Evolutionary conservation across 345 rosid species (phyloP).

Genomic region (Conringia planisiliqua): DNA sequence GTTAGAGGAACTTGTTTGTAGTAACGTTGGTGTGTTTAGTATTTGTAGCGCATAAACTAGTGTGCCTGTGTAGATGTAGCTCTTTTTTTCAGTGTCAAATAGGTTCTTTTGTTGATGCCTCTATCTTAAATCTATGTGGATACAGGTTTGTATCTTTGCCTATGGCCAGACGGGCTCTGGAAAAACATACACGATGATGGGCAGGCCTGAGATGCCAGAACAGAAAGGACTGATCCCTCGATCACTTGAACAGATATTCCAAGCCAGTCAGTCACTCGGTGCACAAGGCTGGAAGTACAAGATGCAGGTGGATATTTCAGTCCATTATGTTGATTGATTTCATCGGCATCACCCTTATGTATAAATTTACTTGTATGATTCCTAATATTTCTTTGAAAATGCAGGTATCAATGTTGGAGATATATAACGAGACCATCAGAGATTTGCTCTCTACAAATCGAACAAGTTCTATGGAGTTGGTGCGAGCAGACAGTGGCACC

Average conservation of each 20-base stretch:
- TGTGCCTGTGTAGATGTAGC: neutral
- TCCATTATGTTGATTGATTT: neutral
- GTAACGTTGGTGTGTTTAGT: neutral
- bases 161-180: slow-evolving; percentile 99
- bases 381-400: neutral
- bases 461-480: slow-evolving; percentile 33
- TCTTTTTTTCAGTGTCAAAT: neutral
- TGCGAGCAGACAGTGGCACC: slow-evolving; percentile 46
- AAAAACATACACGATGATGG: slow-evolving; percentile 98
- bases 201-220: slow-evolving; percentile 65
- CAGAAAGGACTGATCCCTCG: slow-evolving; percentile 91
- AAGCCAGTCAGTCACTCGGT: slow-evolving; percentile 61
- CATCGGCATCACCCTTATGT: neutral
- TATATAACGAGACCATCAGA: slow-evolving; percentile 81
- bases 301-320: slow-evolving; percentile 62
- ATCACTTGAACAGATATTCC: slow-evolving; percentile 84
- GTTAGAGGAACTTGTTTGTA: neutral
- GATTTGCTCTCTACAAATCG: slow-evolving; percentile 59
- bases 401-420: slow-evolving; percentile 66
- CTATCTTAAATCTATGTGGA: neutral
- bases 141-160: slow-evolving; percentile 95
- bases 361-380: slow-evolving; percentile 36
- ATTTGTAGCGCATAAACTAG: neutral
- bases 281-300: slow-evolving; percentile 94
- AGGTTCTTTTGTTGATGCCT: neutral